Conservation (phyloP, 208 protist species). For the Herpetomonas samuelpessoai region DNA sequence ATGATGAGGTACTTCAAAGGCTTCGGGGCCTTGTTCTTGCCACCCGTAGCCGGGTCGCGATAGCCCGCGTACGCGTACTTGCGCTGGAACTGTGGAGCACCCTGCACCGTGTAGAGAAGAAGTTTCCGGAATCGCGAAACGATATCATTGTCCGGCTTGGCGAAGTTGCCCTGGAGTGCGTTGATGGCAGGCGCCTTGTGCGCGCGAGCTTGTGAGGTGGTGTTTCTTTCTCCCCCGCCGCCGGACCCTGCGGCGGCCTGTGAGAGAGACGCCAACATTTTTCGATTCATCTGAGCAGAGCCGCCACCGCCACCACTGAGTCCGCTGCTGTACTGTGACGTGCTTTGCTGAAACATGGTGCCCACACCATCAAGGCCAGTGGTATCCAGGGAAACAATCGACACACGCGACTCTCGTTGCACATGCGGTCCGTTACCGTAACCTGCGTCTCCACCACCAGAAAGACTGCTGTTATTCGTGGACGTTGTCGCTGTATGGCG, state of each 20-base stretch:
- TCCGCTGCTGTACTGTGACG: neutral
- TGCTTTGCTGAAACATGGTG: neutral
- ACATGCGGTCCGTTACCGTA: too few species aligned
- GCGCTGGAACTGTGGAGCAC: conserved; percentile 62
- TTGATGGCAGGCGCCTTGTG: neutral
- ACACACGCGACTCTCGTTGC: neutral
- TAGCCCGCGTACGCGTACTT: conserved; percentile 72
- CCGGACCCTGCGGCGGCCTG: too few species aligned
- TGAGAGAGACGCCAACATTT: too few species aligned
- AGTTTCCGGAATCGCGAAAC: conserved; percentile 15
- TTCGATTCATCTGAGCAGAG: neutral
- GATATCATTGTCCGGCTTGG: neutral
- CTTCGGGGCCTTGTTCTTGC: conserved; percentile 17
- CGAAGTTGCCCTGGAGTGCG: neutral
- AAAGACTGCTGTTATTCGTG: neutral
- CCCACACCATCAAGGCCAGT: neutral
- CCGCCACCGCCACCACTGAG: neutral
- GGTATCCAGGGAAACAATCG: neutral
- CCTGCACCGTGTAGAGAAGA: conserved; percentile 45
- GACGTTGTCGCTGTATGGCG: too few species aligned
- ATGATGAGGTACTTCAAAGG: conserved; percentile 69
- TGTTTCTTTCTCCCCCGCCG: too few species aligned
- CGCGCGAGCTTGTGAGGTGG: too few species aligned
- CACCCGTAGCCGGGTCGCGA: conserved; percentile 22
- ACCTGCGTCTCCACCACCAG: too few species aligned